Evolutionary conservation across 306 rosid genomes (phyloP).

Genomic region (Vachellia pachyceras): DNA sequence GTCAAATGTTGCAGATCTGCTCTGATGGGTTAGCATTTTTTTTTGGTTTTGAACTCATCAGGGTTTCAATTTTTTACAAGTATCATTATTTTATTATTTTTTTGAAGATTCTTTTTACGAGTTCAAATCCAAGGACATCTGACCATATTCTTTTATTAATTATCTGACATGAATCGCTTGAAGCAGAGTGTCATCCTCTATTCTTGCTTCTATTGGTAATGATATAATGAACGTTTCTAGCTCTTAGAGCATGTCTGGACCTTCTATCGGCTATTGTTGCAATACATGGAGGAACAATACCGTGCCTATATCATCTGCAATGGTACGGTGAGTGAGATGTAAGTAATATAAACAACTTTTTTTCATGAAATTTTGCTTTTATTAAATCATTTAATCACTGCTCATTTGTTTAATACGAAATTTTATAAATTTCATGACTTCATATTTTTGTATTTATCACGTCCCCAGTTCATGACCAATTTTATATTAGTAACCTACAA

Average conservation of each 20-base stretch:
- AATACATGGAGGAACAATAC: background rate
- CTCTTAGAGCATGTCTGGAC: background rate
- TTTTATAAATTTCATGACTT: too few relatives aligned
- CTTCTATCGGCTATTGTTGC: background rate
- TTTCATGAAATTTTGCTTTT: too few relatives aligned
- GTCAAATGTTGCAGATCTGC: conserved; percentile 82
- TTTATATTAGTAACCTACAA: too few relatives aligned
- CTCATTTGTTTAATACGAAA: too few relatives aligned
- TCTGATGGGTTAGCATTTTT: conserved; percentile 61
- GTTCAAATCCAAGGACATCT: conserved; percentile 51
- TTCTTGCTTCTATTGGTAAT: background rate
- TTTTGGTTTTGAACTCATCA: conserved; percentile 43
- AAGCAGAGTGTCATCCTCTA: background rate
- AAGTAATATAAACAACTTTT: too few relatives aligned
- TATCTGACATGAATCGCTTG: conserved; percentile 39
- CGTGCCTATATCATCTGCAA: too few relatives aligned
- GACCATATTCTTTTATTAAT: conserved; percentile 49
- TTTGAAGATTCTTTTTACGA: conserved; percentile 15
- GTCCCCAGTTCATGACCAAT: too few relatives aligned
- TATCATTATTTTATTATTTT: conserved; percentile 31
- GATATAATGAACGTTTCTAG: too few relatives aligned
- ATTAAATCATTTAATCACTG: too few relatives aligned
- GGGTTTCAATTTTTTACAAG: conserved; percentile 42
- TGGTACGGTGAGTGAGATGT: too few relatives aligned
- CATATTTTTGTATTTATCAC: too few relatives aligned